These are phyloP conservation scores for Aspergillus viridinutans DNA, from an alignment of 2,329 filamentous ascomycete species.

Conservation along the genomic window DNA sequence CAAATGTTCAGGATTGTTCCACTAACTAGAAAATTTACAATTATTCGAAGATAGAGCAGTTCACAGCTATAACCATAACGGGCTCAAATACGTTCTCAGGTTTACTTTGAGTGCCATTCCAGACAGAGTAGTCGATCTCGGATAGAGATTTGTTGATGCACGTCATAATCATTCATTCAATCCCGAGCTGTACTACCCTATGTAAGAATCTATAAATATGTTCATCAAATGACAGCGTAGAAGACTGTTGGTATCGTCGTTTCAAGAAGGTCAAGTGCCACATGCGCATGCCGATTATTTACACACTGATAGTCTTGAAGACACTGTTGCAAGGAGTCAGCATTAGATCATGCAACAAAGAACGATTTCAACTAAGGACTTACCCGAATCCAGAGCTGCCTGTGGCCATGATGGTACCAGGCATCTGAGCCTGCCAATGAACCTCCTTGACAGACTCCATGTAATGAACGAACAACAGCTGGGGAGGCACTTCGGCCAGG, in stretches of 20 bases:
- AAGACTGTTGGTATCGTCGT: neutral
- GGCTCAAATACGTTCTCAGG: no score
- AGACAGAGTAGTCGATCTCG: neutral
- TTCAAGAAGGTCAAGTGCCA: neutral
- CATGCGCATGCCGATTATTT: conserved; percentile 15
- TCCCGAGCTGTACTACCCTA: neutral
- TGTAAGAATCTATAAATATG: neutral
- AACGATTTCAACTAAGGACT: conserved; percentile 20
- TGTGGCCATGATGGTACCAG: conserved; percentile 82
- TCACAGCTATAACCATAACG: no score
- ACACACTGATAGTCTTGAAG: conserved; percentile 80
- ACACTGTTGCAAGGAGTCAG: conserved; percentile 48
- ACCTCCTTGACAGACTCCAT: conserved; percentile 92
- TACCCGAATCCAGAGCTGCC: conserved; percentile 76
- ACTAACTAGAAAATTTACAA: no score
- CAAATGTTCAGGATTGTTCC: no score
- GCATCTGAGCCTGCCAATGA: conserved; percentile 97
- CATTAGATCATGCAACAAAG: conserved; percentile 13
- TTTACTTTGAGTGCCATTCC: neutral
- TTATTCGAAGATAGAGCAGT: no score
- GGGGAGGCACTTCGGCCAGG: conserved; percentile 84
- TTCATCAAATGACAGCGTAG: neutral
- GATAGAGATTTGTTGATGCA: neutral
- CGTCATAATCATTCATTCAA: neutral
- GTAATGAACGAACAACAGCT: conserved; percentile 94